Base-by-base conservation (phyloP, 805 yeast species). In the Cyberlindnera subsufficiens region DNA sequence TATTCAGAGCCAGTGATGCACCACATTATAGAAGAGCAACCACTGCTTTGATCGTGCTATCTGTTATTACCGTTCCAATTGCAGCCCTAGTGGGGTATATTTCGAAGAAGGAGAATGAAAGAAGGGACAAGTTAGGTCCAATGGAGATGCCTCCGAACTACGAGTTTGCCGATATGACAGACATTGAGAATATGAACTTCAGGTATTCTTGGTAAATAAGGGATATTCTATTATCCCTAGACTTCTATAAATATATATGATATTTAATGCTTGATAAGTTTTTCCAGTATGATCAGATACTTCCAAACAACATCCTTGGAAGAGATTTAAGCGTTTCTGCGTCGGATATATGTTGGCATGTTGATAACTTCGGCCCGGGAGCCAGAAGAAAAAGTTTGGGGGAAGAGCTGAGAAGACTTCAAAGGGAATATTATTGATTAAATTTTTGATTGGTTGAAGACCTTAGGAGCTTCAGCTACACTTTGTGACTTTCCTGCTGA, bases 11-110 rank as follows among this genome's bases (percentile, higher is more conserved):
- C 1, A 49, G 60, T 11, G 65, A 72, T 43, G 68, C 71, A 27
- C 84, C 84, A 20, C 56, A 62, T 9, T 80, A 78, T 47, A 64
- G 61, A 5, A 75, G 79, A 10, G 86, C 85, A 5, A 78, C 77
- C 50, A 71, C 76, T 31, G 72, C 79, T 0, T 63, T 78, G 36
- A 58, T 79, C 43, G 77, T 70, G 1, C 70, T 81, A 1, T 74
- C 73, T 43, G 60, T 68, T 32, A 71, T 67, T 3, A 66, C 72
- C 47, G 60, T 67, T 35, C 75, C 73, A 14, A 49, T 67, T 38
- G 65, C 68, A 32, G 43, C 70, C 31, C 53, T 67, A 30, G 59
- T 75, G 37, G 71, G 74, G 7, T 69, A 54, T 38, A 42, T 72
- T 15, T 63, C 72, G 30, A 64, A 54, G 40, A 55, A 48, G 40